Base-by-base conservation (phyloP, 225 moss, liverwort and hornwort species). In the Rhytidiadelphus loreus region DNA sequence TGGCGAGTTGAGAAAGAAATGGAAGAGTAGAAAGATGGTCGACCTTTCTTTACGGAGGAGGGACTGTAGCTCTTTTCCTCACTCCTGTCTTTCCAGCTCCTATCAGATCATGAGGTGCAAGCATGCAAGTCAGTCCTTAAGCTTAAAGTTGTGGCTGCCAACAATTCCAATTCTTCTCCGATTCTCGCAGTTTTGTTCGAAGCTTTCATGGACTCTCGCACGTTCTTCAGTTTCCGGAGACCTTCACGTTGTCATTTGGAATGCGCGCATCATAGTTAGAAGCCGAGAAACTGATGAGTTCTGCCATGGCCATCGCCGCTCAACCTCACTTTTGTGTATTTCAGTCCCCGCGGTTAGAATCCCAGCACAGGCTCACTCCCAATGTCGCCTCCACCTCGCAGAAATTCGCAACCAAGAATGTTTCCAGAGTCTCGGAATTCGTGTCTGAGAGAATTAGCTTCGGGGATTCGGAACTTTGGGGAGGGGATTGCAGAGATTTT, bases 91-190 rank as follows among this genome's bases (percentile, higher is more conserved):
- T 85, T 86, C 55, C 43, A 63, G 86, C 39, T 79, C 58, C 79
- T 58, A 39, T 17, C 39, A 57, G n/a, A 78, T n/a, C 56, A n/a
- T 15, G 39, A 57, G 28, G 7, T 58, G 58, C 79, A 58, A 58
- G 58, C 12, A 19, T 41, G 58, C 41, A 28, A 58, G 18, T 18
- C 37, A 37, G 37, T 23, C 55, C 24, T 25, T 12, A 0, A 56
- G 16, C 58, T 18, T 39, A 88, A 90, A 90, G 68, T 76, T 88
- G 90, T 90, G 90, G 90, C 85, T 90, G 75, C 52, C 75, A 88
- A 44, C 50, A 50, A 28, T 81, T 65, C 29, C 85, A 75, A 65
- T 5, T 44, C 20, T 35, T 58, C 57, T 71, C 63, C 44, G 37
- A 83, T 87, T 87, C 32, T 19, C 25, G 44, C 16, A 87, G 71